phyloP scores from a whole-genome alignment of 331 rosid genomes.

The Phaseolus coccineus region DNA sequence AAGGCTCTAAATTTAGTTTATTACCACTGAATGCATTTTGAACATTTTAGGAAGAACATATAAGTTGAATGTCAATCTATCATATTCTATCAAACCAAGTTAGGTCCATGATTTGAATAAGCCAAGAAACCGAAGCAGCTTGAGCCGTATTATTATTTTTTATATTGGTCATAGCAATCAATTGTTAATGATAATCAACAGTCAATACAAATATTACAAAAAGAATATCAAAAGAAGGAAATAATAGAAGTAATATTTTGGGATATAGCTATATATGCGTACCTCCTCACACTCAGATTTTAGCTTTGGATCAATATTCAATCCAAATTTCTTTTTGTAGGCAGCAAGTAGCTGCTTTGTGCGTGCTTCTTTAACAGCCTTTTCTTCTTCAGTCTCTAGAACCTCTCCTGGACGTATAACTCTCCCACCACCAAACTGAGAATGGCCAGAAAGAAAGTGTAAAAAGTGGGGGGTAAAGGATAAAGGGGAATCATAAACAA shows the following conservation, averaged over 20 bases:
- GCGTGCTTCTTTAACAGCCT: slow-evolving; percentile 72
- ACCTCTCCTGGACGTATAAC: slow-evolving; percentile 74
- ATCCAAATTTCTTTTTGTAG: slow-evolving; percentile 68
- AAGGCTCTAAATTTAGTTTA: background rate
- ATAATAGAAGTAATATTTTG: background rate
- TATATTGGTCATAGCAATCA: background rate
- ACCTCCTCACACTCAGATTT: slow-evolving; percentile 85
- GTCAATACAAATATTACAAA: slow-evolving; percentile 22
- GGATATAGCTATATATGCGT: slow-evolving; percentile 23
- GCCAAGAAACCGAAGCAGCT: slow-evolving; percentile 13
- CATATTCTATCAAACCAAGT: slow-evolving; percentile 31
- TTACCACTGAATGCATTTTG: background rate
- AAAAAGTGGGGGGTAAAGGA: background rate
- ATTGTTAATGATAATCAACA: background rate
- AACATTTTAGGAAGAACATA: slow-evolving; percentile 31
- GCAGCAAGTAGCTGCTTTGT: slow-evolving; percentile 75
- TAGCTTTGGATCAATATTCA: slow-evolving; percentile 68
- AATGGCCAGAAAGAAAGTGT: background rate
- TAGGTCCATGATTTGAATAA: slow-evolving; percentile 7
- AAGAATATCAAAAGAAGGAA: slow-evolving; percentile 7
- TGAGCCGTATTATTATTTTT: background rate
- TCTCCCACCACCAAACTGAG: slow-evolving; percentile 94
- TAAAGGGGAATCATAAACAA: slow-evolving; percentile 13
- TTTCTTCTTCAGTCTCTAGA: slow-evolving; percentile 86
- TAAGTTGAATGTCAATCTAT: slow-evolving; percentile 26